Evolutionary conservation across 1,284 basidiomycete species (phyloP).

Genomic region (Leccinum pseudoinsigne): DNA sequence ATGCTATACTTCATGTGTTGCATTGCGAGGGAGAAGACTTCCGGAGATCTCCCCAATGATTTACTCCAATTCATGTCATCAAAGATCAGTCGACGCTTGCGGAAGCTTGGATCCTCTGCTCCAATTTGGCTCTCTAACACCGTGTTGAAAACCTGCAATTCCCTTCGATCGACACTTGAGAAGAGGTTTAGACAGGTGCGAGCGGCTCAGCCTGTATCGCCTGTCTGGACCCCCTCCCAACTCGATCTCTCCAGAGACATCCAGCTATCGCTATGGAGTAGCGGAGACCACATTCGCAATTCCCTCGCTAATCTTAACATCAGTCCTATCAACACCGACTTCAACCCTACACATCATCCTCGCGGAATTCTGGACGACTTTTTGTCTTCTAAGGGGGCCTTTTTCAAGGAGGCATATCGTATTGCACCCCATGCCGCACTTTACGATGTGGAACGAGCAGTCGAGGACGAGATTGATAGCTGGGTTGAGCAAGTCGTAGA

Average conservation of each 20-base stretch:
- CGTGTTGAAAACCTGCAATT: conserved; percentile 15
- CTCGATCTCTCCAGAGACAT: conserved; percentile 23
- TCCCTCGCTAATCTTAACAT: conserved; percentile 6
- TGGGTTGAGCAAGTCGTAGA: not conserved
- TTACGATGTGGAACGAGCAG: not conserved
- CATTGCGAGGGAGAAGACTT: conserved; percentile 28
- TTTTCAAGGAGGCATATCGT: conserved; percentile 11
- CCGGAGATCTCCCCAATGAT: conserved; percentile 32
- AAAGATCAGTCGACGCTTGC: conserved; percentile 39
- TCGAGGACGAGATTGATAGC: not conserved
- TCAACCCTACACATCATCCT: conserved; percentile 11
- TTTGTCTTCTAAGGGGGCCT: conserved; percentile 3
- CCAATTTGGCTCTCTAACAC: conserved; percentile 21
- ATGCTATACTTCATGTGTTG: conserved; percentile 25
- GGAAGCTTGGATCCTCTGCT: conserved; percentile 35
- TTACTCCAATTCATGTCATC: conserved; percentile 28
- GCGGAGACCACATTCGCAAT: conserved; percentile 26
- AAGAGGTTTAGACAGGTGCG: conserved; percentile 19
- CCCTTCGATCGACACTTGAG: conserved; percentile 17
- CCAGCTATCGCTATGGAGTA: conserved; percentile 29
- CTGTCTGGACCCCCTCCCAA: conserved; percentile 22
- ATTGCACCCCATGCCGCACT: conserved; percentile 6
- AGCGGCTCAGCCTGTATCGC: conserved; percentile 17
- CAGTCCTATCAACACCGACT: conserved; percentile 1
- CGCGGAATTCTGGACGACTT: conserved; percentile 3